These are phyloP conservation scores for Emmonsiellopsis sp. DNA, from an alignment of 2,329 filamentous ascomycete genomes.

Conservation along the genomic window DNA sequence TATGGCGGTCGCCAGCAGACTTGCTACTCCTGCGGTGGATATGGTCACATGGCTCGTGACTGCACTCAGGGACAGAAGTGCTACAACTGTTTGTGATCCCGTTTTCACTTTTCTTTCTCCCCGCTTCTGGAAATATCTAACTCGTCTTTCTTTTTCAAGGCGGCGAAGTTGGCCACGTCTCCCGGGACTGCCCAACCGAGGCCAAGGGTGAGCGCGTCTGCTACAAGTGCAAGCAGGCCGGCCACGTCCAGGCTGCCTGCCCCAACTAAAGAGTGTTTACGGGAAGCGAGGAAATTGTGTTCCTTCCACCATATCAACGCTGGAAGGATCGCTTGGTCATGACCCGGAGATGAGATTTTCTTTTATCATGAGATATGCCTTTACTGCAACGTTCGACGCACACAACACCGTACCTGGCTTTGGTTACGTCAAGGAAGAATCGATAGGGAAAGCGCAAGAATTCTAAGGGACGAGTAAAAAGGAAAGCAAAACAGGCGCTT, in stretches of 20 bases:
- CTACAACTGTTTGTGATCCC: constrained; percentile 74
- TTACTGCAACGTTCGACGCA: not conserved
- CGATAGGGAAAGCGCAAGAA: not conserved
- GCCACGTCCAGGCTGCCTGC: constrained; percentile 91
- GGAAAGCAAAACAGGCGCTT: not conserved
- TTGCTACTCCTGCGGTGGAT: constrained; percentile 97
- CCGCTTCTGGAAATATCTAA: not conserved
- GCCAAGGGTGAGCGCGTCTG: constrained; percentile 87
- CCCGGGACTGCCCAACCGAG: constrained; percentile 91
- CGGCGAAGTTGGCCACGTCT: constrained; percentile 85
- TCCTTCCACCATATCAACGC: not conserved
- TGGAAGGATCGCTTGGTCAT: constrained; percentile 1
- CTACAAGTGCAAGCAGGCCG: constrained; percentile 87
- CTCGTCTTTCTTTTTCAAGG: constrained; percentile 29
- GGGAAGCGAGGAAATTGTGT: constrained; percentile 2
- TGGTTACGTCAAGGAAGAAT: constrained; percentile 2
- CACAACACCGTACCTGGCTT: not conserved
- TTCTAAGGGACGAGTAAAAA: not conserved
- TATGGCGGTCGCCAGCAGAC: constrained; percentile 57
- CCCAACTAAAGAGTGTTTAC: constrained; percentile 53
- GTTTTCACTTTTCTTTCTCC: not conserved
- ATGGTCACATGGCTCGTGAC: constrained; percentile 95
- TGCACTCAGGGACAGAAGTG: constrained; percentile 99
- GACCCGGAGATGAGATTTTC: not conserved
- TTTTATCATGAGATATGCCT: constrained; percentile 5